These are phyloP conservation scores for Exophiala xenobiotica DNA, from an alignment of 2,329 filamentous ascomycete genomes.

Conservation along the genomic window DNA sequence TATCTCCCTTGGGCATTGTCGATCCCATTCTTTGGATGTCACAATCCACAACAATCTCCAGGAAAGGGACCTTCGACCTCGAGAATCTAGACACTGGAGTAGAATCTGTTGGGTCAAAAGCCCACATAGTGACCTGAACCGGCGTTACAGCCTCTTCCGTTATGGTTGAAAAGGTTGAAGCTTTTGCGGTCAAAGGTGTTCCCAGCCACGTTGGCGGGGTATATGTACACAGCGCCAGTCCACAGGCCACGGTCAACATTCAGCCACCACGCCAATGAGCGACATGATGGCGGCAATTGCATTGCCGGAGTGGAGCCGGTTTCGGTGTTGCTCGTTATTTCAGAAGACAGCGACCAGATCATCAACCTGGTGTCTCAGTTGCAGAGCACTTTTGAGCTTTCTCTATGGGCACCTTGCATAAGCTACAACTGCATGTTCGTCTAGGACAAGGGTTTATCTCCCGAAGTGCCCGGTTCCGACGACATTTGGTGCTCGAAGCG, in stretches of 20 bases:
- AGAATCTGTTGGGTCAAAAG: not conserved
- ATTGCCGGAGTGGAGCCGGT: too few relatives aligned
- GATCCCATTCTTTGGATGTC: too few relatives aligned
- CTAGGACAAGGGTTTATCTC: not conserved
- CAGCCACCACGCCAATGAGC: constrained; percentile 2
- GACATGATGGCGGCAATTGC: not conserved
- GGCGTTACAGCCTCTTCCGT: not conserved
- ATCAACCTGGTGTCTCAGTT: too few relatives aligned
- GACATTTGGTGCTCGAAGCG: constrained; percentile 10
- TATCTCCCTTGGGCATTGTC: not conserved
- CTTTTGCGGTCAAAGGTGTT: constrained; percentile 1
- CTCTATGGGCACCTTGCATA: too few relatives aligned
- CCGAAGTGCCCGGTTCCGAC: not conserved
- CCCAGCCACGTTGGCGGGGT: constrained; percentile 19
- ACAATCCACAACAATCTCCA: not conserved
- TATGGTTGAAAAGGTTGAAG: not conserved
- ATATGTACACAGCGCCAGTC: not conserved
- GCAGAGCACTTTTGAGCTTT: too few relatives aligned
- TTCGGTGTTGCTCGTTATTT: too few relatives aligned
- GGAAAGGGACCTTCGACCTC: not conserved
- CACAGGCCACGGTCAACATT: not conserved
- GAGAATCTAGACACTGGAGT: not conserved
- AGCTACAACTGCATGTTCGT: not conserved
- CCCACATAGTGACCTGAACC: constrained; percentile 2
- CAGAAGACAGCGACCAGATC: too few relatives aligned